A percentile compares a stretch with the other conserved stretches of the same genome.
These are phyloP conservation scores for Trypanosoma boissoni DNA, from an alignment of 208 protist genomes.

Conservation along the genomic window DNA sequence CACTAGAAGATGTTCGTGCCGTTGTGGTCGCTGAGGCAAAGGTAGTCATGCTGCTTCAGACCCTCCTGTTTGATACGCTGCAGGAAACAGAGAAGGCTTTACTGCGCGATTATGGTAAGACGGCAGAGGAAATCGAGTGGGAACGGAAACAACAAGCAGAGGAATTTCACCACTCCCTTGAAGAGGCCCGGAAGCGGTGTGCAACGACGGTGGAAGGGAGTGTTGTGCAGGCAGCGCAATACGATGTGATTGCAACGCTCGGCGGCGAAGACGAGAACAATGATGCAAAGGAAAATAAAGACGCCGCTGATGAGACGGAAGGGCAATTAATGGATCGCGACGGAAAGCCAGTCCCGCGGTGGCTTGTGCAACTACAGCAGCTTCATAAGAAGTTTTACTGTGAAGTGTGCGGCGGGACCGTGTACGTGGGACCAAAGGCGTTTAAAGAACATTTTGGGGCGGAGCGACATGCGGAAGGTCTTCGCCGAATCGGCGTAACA, in stretches of 20 bases:
- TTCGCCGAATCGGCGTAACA: conserved; percentile 71
- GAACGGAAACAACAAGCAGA: conserved; percentile 52
- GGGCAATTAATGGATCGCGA: conserved; percentile 68
- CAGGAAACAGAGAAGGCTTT: conserved; percentile 62
- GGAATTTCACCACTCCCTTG: conserved; percentile 68
- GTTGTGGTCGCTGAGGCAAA: conserved; percentile 67
- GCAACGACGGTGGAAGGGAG: conserved; percentile 68
- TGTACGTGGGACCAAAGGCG: conserved; percentile 83
- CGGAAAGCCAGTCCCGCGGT: conserved; percentile 73
- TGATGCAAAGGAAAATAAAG: conserved; percentile 5
- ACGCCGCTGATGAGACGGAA: conserved; percentile 19
- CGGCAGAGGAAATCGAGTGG: conserved; percentile 74
- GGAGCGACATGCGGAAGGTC: conserved; percentile 77
- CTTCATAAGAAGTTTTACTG: conserved; percentile 80
- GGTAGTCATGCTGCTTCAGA: conserved; percentile 53
- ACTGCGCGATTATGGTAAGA: conserved; percentile 78
- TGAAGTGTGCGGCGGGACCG: conserved; percentile 84
- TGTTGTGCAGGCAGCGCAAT: conserved; percentile 67
- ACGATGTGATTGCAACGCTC: conserved; percentile 36
- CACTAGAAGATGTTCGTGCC: conserved; percentile 49
- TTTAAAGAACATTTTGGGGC: conserved; percentile 85
- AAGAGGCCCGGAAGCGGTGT: conserved; percentile 41
- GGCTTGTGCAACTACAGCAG: conserved; percentile 78
- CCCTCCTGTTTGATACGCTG: conserved; percentile 65
- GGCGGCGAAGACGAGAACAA: conserved; percentile 2